These are phyloP conservation scores for Encephalitozoon romaleae DNA, from an alignment of 371 early-diverging fungal species.

Conservation along the genomic window DNA sequence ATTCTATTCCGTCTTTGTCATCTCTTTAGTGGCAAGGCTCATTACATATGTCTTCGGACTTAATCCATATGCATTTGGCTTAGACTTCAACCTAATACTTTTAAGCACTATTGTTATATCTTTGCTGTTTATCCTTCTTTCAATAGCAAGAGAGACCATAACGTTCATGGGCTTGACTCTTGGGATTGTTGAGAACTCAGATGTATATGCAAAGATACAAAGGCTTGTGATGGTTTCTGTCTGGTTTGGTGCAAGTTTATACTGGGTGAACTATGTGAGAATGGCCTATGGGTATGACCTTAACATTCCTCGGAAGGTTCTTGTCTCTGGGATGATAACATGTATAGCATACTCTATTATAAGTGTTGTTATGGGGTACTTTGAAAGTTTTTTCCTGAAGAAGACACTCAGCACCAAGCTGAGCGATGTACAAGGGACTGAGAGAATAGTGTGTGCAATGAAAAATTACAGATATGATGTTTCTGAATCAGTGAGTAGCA, in stretches of 20 bases:
- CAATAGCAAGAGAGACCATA: neutral
- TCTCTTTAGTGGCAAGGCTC: neutral
- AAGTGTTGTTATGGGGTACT: slow-evolving; percentile 37
- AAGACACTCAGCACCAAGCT: slow-evolving; percentile 51
- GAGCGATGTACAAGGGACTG: slow-evolving; percentile 52
- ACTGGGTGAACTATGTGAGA: slow-evolving; percentile 34
- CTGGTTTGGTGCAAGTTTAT: slow-evolving; percentile 49
- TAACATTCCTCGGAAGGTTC: slow-evolving; percentile 2
- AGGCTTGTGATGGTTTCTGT: slow-evolving; percentile 3
- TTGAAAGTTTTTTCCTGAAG: slow-evolving; percentile 50
- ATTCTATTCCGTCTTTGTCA: slow-evolving; percentile 4
- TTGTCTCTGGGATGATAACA: slow-evolving; percentile 47
- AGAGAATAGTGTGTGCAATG: slow-evolving; percentile 54
- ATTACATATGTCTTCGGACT: neutral
- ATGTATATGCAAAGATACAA: neutral
- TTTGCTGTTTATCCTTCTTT: neutral
- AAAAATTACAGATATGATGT: slow-evolving; percentile 56
- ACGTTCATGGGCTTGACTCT: neutral
- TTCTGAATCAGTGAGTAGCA: neutral
- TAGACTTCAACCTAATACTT: neutral
- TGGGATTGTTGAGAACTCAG: neutral
- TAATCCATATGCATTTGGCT: neutral
- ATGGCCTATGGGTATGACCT: slow-evolving; percentile 11
- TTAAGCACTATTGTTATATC: neutral
- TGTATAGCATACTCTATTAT: slow-evolving; percentile 33